phyloP scores from a whole-genome alignment of 805 yeast species.

The Barnettozyma populi region DNA sequence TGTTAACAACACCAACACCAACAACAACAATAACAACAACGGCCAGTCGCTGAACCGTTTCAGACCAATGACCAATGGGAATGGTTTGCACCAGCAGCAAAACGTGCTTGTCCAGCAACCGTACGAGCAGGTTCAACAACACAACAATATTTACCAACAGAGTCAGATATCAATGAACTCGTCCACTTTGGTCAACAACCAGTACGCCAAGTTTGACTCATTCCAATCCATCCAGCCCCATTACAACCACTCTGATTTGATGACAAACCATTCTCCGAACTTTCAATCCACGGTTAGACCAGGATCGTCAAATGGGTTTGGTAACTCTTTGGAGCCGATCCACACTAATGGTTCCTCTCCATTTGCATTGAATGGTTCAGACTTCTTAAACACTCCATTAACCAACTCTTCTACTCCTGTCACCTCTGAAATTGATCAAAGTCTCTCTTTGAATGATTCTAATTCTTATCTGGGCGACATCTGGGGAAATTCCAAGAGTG shows the following conservation, averaged over 20 bases:
- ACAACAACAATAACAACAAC: conserved; percentile 14
- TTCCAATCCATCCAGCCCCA: conserved; percentile 15
- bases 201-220: conserved; percentile 7
- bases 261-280: conserved; percentile 18
- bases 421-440: conserved; percentile 10
- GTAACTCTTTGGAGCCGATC: conserved; percentile 16
- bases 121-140: conserved; percentile 4
- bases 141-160: conserved; percentile 2
- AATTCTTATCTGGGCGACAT: conserved; percentile 22
- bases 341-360: conserved; percentile 12
- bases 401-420: conserved; percentile 7
- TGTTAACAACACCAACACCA: conserved; percentile 11
- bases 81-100: conserved; percentile 7
- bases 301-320: conserved; percentile 12
- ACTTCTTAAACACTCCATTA: conserved; percentile 13
- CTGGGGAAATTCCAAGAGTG: conserved; percentile 21
- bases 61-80: conserved; percentile 12
- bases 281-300: conserved; percentile 13
- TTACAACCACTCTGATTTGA: conserved; percentile 11
- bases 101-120: neutral
- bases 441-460: conserved; percentile 17
- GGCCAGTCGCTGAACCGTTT: conserved; percentile 12
- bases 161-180: conserved; percentile 2
- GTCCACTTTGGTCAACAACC: neutral
- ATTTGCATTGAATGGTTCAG: conserved; percentile 13